Evolutionary conservation across 1,284 basidiomycete genomes (phyloP).

Genomic region (Inonotus hispidus): DNA sequence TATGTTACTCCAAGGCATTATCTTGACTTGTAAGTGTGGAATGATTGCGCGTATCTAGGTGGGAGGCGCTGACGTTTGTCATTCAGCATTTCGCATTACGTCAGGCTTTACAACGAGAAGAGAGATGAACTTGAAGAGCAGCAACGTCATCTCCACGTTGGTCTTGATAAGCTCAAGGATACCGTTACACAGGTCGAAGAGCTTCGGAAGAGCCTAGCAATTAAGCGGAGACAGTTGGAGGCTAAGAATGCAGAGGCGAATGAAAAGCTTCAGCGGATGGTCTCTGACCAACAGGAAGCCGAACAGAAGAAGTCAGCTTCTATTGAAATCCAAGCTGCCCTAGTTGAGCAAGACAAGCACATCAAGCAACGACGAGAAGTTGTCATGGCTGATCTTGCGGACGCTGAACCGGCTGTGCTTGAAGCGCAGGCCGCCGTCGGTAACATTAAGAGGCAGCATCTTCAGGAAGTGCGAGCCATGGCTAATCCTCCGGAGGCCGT

Average conservation of each 20-base stretch:
- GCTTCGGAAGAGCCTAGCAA: constrained; percentile 90
- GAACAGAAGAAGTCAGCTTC: constrained; percentile 97
- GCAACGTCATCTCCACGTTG: constrained; percentile 97
- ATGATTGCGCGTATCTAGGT: not conserved
- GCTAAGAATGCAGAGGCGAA: constrained; percentile 95
- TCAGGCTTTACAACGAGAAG: constrained; percentile 94
- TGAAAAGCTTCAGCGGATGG: constrained; percentile 97
- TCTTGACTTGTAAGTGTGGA: constrained; percentile 88
- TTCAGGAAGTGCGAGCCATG: constrained; percentile 98
- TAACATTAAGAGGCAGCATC: constrained; percentile 95
- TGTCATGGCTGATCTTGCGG: constrained; percentile 94
- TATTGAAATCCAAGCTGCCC: constrained; percentile 90
- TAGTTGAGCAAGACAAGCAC: constrained; percentile 86
- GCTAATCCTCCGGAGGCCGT: constrained; percentile 98
- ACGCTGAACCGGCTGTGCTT: constrained; percentile 95
- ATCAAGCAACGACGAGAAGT: constrained; percentile 86
- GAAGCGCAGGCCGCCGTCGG: constrained; percentile 95
- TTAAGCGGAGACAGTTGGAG: constrained; percentile 89
- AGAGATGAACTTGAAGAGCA: constrained; percentile 99
- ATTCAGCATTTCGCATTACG: constrained; percentile 91
- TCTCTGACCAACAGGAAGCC: constrained; percentile 96
- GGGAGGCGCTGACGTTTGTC: constrained; percentile 18
- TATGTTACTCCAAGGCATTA: constrained; percentile 99
- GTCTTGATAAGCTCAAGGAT: constrained; percentile 93
- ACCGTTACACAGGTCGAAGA: constrained; percentile 97